Base-by-base conservation (phyloP, 2,329 filamentous ascomycete genomes). In the Furcasterigmium sp. region DNA sequence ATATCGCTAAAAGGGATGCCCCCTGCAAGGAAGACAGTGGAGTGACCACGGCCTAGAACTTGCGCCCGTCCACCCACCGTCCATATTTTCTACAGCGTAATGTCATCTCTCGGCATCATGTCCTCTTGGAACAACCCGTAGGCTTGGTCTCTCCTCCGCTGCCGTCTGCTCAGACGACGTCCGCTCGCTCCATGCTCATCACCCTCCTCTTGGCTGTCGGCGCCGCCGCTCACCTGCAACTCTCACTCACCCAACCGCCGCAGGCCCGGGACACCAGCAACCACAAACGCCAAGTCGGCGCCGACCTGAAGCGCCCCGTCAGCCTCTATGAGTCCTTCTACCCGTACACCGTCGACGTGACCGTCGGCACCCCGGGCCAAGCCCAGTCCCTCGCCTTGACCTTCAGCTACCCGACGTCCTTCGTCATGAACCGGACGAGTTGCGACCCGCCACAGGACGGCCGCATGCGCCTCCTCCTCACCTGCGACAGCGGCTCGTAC, bases 401-500 rank as follows among this genome's bases (percentile, higher is more conserved):
- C 9, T 23, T 47, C 8, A 36, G 38, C 21, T 19, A 19, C 13
- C 23, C 19, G 2, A 5, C 41, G 7, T 42, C 46, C 1, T 46
- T 37, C 35, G 35, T 48, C 4, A 29, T 35, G 11, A n/a, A 42
- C 8, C 14, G 18, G 14, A 13, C 25, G 3, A 4, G 17, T 4
- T 38, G 37, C 23, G 5, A n/a, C 6, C 20, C 20, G 19, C 9
- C 8, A 10, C 14, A 19, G 14, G 21, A 38, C 10, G 13, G 5
- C 21, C n/a, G 26, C 13, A 13, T n/a, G 11, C 17, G 26, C 15
- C 26, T 26, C 23, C 11, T 10, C 20, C 14, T 11, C 4, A 25
- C 9, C 37, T 44, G 44, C 44, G 34, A 14, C 7, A 34, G 43
- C 38, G 38, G 44, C 13, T 39, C 42, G 3, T 43, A 67, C 56